Percentiles rank a stretch among this genome's conserved stretches.
Conservation (phyloP, 2,329 filamentous ascomycete species). For the Xylariaceae sp. region DNA sequence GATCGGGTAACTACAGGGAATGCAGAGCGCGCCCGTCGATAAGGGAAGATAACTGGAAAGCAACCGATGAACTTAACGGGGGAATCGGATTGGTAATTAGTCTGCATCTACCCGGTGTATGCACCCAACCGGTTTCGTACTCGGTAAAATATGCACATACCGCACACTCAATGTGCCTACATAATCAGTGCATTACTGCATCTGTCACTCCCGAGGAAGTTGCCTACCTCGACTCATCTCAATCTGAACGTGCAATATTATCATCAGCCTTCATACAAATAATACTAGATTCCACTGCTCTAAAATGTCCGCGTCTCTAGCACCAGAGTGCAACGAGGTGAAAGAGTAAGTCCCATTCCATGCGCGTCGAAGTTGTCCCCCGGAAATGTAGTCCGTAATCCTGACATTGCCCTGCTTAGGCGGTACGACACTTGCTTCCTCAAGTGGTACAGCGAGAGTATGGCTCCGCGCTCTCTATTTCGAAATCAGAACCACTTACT, state of each 20-base stretch:
- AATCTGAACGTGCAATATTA: background rate
- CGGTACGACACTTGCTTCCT: constrained; percentile 96
- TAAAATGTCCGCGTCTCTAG: constrained; percentile 89
- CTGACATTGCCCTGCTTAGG: constrained; percentile 43
- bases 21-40: background rate
- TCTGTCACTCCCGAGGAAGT: background rate
- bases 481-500: background rate
- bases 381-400: background rate
- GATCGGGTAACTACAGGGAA: no score
- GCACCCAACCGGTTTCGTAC: no score
- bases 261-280: background rate
- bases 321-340: constrained; percentile 89
- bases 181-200: no score
- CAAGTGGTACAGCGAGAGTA: constrained; percentile 99
- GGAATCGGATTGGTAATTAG: no score
- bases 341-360: constrained; percentile 70
- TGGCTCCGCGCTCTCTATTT: constrained; percentile 30
- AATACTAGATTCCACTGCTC: background rate
- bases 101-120: no score
- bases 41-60: constrained; percentile 3
- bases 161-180: no score
- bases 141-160: no score
- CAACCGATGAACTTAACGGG: no score
- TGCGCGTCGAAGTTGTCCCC: constrained; percentile 7
- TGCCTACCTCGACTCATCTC: background rate